These are phyloP conservation scores for Elaphomyces granulatus DNA, from an alignment of 495 filamentous ascomycete species.

Conservation along the genomic window DNA sequence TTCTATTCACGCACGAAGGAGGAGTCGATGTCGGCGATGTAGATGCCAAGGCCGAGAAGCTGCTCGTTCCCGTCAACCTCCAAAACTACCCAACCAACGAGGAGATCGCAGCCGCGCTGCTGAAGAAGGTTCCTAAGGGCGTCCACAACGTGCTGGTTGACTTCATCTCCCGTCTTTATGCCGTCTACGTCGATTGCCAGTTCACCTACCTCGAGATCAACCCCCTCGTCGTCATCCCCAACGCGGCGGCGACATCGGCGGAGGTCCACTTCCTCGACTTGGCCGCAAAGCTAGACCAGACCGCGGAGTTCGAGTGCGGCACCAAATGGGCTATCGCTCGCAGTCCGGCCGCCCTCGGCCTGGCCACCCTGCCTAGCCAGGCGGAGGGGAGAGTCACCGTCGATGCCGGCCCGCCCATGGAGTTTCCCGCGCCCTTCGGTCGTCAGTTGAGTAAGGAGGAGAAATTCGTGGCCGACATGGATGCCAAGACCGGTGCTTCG, in stretches of 20 bases:
- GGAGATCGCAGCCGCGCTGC: slow-evolving; percentile 65
- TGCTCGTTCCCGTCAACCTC: slow-evolving; percentile 92
- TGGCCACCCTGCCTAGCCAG: slow-evolving; percentile 40
- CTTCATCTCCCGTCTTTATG: slow-evolving; percentile 89
- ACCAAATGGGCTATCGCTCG: slow-evolving; percentile 96
- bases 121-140: slow-evolving; percentile 89
- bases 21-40: slow-evolving; percentile 99
- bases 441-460: slow-evolving; percentile 97
- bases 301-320: slow-evolving; percentile 98
- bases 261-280: slow-evolving; percentile 97
- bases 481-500: slow-evolving; percentile 97
- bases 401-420: slow-evolving; percentile 94
- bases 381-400: slow-evolving; percentile 67
- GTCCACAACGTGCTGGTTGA: slow-evolving; percentile 96
- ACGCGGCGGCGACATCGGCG: slow-evolving; percentile 77
- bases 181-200: slow-evolving; percentile 99
- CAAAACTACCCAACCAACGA: slow-evolving; percentile 92
- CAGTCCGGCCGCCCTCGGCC: slow-evolving; percentile 71
- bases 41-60: slow-evolving; percentile 95
- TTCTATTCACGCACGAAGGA: slow-evolving; percentile 98
- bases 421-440: slow-evolving; percentile 97
- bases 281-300: slow-evolving; percentile 97
- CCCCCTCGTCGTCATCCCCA: slow-evolving; percentile 94
- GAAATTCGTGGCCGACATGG: slow-evolving; percentile 94
- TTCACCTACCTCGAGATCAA: slow-evolving; percentile 99